Evolutionary conservation across 192 early-diverging fungal species (phyloP).

Genomic region (Dissophora ornata): DNA sequence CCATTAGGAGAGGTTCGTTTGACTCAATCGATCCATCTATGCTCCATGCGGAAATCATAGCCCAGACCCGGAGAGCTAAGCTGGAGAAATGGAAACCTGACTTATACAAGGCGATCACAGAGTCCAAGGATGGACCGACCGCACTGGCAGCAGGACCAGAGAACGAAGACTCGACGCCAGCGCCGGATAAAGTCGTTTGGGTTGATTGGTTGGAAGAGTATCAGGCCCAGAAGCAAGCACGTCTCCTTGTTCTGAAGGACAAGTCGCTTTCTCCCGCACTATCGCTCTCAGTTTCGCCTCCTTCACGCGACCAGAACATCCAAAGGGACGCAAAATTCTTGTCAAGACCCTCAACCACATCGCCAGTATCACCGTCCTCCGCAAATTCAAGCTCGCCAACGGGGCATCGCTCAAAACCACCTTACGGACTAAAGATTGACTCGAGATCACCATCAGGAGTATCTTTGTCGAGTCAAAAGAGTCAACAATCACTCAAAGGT

Average conservation of each 20-base stretch:
- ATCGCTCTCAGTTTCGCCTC: constrained; percentile 29
- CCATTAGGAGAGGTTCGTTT: constrained; percentile 47
- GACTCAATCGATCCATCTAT: constrained; percentile 52
- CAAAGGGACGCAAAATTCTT: background rate
- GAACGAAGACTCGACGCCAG: background rate
- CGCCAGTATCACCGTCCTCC: constrained; percentile 8
- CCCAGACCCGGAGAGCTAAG: constrained; percentile 46
- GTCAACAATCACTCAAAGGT: constrained; percentile 47
- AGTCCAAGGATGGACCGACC: background rate
- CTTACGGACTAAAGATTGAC: constrained; percentile 33
- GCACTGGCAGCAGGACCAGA: background rate
- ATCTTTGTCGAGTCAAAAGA: constrained; percentile 48
- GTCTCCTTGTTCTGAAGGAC: constrained; percentile 18
- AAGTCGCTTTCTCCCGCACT: constrained; percentile 20
- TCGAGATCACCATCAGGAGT: constrained; percentile 42
- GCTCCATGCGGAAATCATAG: constrained; percentile 52
- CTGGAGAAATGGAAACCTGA: constrained; percentile 53
- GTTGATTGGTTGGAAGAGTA: constrained; percentile 53
- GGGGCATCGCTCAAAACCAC: constrained; percentile 15
- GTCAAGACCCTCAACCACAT: background rate
- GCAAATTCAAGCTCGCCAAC: constrained; percentile 17
- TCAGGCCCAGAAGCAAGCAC: constrained; percentile 31
- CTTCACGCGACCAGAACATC: constrained; percentile 8
- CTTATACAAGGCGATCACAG: constrained; percentile 12
- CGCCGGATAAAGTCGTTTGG: constrained; percentile 32